These are phyloP conservation scores for Yarrowia deformans DNA, from an alignment of 805 yeast genomes.

Conservation along the genomic window DNA sequence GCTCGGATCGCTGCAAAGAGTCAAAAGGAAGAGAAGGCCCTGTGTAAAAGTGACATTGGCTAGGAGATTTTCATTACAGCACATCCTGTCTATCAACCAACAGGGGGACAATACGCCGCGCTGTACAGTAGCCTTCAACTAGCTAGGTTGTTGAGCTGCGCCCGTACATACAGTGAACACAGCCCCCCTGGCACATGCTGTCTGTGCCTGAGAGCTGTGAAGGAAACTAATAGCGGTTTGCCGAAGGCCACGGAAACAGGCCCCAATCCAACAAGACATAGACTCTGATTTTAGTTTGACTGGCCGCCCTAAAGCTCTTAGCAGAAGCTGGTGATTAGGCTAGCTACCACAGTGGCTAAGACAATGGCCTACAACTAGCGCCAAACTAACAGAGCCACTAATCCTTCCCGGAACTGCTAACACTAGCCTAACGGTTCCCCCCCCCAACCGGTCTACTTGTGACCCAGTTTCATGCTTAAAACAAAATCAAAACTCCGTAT, in stretches of 20 bases:
- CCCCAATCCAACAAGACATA: no score
- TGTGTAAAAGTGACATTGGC: neutral
- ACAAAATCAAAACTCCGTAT: neutral
- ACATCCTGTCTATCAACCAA: neutral
- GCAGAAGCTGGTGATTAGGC: no score
- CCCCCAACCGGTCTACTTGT: no score
- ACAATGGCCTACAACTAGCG: no score
- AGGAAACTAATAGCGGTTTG: no score
- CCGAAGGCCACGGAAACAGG: no score
- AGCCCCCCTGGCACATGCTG: neutral
- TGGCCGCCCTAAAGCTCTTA: no score
- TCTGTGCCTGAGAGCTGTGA: no score
- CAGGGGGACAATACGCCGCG: neutral
- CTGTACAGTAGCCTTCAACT: neutral
- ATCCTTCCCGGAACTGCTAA: neutral
- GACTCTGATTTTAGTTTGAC: no score
- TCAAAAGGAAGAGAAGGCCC: no score
- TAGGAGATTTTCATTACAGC: neutral
- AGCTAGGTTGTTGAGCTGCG: neutral
- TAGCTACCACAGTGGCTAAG: no score
- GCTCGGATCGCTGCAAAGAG: no score
- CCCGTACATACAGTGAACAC: neutral
- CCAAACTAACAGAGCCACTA: neutral
- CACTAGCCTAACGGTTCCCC: conserved; percentile 1
- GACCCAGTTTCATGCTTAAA: neutral